These are phyloP conservation scores for Fraxinus excelsior DNA, from an alignment of 257 asterid species.

Conservation along the genomic window DNA sequence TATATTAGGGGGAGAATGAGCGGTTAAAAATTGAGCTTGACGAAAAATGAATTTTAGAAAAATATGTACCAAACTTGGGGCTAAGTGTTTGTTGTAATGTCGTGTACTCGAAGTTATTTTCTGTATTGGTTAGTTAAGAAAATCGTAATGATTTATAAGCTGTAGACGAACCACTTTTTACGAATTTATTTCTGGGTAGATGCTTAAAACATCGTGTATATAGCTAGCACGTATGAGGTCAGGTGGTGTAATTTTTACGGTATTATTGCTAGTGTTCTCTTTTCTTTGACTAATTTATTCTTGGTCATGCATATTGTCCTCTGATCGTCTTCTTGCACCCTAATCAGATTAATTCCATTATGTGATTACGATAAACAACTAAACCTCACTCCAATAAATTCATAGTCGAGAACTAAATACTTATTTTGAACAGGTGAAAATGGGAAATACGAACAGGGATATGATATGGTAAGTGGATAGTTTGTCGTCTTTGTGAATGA, in stretches of 20 bases:
- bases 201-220: not conserved
- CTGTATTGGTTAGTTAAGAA: not conserved
- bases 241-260: not conserved
- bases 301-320: not conserved
- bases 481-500: not conserved
- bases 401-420: not conserved
- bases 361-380: not conserved
- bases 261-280: not conserved
- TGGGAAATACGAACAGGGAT: not conserved
- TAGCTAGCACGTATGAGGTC: not conserved
- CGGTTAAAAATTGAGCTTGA: too few relatives aligned
- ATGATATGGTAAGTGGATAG: constrained; percentile 28
- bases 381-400: not conserved
- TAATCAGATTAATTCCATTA: not conserved
- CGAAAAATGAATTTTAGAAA: too few relatives aligned
- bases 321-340: not conserved
- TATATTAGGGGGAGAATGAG: too few relatives aligned
- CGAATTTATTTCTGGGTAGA: not conserved
- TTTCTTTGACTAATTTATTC: not conserved
- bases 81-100: not conserved
- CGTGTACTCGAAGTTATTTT: not conserved
- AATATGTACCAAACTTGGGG: too few relatives aligned
- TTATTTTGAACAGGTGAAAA: constrained; percentile 26
- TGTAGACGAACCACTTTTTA: not conserved
- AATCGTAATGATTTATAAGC: not conserved